Evolutionary conservation across 495 filamentous ascomycete species (phyloP).

Genomic region (Neurospora discreta): DNA sequence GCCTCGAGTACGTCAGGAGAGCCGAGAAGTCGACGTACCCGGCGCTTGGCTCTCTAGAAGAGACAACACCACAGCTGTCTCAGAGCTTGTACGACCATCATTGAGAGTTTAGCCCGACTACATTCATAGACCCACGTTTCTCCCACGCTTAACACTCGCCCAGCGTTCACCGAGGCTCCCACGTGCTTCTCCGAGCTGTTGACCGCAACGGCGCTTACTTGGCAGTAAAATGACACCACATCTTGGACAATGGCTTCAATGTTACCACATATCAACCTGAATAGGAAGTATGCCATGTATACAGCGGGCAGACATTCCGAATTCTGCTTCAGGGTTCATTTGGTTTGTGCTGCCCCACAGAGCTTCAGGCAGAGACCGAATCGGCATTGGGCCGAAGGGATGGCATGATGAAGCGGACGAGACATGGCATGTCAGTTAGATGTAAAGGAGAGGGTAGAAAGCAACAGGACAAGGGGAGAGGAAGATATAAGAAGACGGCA

Average conservation of each 20-base stretch:
- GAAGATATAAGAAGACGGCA: neutral
- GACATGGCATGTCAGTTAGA: neutral
- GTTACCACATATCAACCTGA: neutral
- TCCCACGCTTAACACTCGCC: neutral
- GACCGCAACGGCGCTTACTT: neutral
- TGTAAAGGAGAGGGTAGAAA: neutral
- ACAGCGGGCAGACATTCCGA: neutral
- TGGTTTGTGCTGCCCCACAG: neutral
- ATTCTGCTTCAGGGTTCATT: neutral
- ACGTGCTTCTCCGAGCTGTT: neutral
- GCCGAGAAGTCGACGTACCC: neutral
- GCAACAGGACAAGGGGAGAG: neutral
- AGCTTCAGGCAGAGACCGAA: neutral
- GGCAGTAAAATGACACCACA: neutral
- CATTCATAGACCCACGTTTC: neutral
- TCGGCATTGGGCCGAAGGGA: neutral
- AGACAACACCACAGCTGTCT: neutral
- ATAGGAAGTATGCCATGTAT: neutral
- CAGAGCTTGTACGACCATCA: neutral
- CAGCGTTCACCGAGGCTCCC: neutral
- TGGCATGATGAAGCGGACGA: neutral
- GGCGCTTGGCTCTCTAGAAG: neutral
- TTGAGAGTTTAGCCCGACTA: neutral
- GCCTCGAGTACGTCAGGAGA: neutral
- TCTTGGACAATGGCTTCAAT: neutral